A percentile compares a stretch with the other conserved stretches of the same genome.
phyloP scores from a whole-genome alignment of 2,329 filamentous ascomycete genomes.

The Kalaharituber pfeilii region DNA sequence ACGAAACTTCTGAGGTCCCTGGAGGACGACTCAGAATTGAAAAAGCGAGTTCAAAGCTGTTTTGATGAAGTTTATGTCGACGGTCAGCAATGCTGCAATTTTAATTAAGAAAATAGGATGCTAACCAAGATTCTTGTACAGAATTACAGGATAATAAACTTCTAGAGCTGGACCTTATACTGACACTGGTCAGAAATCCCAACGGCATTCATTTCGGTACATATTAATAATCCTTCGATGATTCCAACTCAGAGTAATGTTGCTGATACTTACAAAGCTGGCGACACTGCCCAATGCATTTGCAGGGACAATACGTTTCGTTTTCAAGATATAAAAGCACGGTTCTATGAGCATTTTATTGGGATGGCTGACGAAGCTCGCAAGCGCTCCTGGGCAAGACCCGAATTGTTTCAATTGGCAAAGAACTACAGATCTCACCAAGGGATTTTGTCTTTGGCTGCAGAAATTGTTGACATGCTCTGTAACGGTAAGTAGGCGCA shows the following conservation, averaged over 20 bases:
- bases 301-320: conserved; percentile 26
- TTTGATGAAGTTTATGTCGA: conserved; percentile 14
- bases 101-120: too few species aligned
- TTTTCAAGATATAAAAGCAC: conserved; percentile 24
- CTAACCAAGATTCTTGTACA: too few species aligned
- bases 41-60: neutral
- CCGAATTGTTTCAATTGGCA: conserved; percentile 21
- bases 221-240: neutral
- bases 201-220: conserved; percentile 22
- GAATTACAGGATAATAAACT: conserved; percentile 25
- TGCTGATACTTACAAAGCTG: neutral
- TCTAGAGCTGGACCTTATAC: conserved; percentile 23
- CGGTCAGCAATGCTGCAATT: neutral
- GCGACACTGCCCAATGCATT: conserved; percentile 26
- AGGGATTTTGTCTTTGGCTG: conserved; percentile 24
- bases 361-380: neutral
- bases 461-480: conserved; percentile 21
- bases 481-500: neutral
- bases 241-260: neutral
- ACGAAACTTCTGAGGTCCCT: neutral
- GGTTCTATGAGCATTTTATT: neutral
- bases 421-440: conserved; percentile 26
- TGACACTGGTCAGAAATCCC: conserved; percentile 21
- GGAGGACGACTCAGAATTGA: neutral
- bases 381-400: conserved; percentile 10